Percentiles rank a stretch among this genome's conserved stretches.
These are phyloP conservation scores for Shiraia sp. DNA, from an alignment of 2,329 filamentous ascomycete genomes.

Conservation along the genomic window DNA sequence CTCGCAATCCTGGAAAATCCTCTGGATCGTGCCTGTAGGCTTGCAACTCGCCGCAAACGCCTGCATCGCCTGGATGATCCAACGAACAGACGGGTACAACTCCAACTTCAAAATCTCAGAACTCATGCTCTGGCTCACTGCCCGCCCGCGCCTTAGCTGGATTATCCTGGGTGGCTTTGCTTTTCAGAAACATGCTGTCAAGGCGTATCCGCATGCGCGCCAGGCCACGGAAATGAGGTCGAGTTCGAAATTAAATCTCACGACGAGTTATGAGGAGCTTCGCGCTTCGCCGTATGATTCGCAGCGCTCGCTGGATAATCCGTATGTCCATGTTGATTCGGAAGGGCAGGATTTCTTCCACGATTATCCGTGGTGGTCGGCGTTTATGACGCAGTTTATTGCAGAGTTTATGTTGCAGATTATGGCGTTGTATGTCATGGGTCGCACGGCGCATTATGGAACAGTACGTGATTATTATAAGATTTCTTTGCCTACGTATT, in stretches of 20 bases:
- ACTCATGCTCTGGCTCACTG: constrained; percentile 12
- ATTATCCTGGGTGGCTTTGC: constrained; percentile 10
- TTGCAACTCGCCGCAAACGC: constrained; percentile 12
- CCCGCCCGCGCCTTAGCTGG: constrained; percentile 9
- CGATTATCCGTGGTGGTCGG: constrained; percentile 12
- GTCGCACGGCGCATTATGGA: constrained; percentile 12
- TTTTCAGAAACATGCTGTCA: constrained; percentile 1
- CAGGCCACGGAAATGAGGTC: not conserved
- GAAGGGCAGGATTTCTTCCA: not conserved
- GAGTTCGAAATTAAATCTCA: not conserved
- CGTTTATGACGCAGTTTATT: constrained; percentile 14
- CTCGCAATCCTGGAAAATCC: constrained; percentile 5
- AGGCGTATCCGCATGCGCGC: not conserved
- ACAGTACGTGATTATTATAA: constrained; percentile 4
- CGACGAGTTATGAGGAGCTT: not conserved
- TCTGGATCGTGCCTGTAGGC: constrained; percentile 10
- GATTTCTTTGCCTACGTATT: constrained; percentile 2
- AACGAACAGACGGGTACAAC: constrained; percentile 5
- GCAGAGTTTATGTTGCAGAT: constrained; percentile 13
- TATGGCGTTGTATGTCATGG: constrained; percentile 12
- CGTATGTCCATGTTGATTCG: not conserved
- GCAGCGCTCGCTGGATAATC: not conserved
- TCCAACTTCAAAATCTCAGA: constrained; percentile 9
- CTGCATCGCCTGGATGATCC: constrained; percentile 7
- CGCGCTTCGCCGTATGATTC: not conserved